A percentile compares a stretch with the other conserved stretches of the same genome.
These are phyloP conservation scores for Quercus agrifolia DNA, from an alignment of 306 rosid species.

Conservation along the genomic window DNA sequence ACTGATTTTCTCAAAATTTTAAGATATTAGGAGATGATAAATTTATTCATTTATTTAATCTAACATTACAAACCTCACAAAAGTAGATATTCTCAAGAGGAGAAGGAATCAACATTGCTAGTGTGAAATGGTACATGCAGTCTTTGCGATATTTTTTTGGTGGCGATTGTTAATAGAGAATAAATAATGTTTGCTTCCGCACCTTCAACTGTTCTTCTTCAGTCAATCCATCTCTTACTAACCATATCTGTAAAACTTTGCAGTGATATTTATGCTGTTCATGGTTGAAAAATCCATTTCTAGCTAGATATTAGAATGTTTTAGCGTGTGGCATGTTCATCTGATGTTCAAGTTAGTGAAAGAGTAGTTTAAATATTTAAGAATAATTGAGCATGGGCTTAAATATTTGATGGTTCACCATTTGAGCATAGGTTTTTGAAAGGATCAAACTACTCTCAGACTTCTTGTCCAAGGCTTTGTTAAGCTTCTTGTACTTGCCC, in stretches of 20 bases:
- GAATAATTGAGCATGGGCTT: too few species aligned
- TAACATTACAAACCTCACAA: slow-evolving; percentile 53
- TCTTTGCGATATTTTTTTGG: slow-evolving; percentile 56
- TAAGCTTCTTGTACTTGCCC: slow-evolving; percentile 45
- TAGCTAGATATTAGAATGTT: too few species aligned
- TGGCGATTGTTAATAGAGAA: slow-evolving; percentile 68
- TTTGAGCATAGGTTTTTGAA: slow-evolving; percentile 31
- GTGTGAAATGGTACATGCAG: slow-evolving; percentile 60
- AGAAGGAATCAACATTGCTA: slow-evolving; percentile 60
- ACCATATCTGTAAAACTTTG: slow-evolving; percentile 44
- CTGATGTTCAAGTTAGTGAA: too few species aligned
- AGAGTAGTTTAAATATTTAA: too few species aligned
- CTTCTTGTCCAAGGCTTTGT: not conserved
- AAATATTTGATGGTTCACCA: slow-evolving; percentile 23
- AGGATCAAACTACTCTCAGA: slow-evolving; percentile 32
- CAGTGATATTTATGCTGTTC: too few species aligned
- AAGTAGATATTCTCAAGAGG: slow-evolving; percentile 50
- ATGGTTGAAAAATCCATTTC: too few species aligned
- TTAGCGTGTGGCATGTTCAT: too few species aligned
- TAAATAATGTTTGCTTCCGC: slow-evolving; percentile 59
- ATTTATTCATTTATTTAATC: too few species aligned
- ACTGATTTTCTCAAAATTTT: too few species aligned
- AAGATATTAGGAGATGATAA: too few species aligned
- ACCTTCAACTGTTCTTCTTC: slow-evolving; percentile 58
- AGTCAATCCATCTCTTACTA: slow-evolving; percentile 54